Conservation (phyloP, 352 stramenopile species). For the Pythium plurisporium region DNA sequence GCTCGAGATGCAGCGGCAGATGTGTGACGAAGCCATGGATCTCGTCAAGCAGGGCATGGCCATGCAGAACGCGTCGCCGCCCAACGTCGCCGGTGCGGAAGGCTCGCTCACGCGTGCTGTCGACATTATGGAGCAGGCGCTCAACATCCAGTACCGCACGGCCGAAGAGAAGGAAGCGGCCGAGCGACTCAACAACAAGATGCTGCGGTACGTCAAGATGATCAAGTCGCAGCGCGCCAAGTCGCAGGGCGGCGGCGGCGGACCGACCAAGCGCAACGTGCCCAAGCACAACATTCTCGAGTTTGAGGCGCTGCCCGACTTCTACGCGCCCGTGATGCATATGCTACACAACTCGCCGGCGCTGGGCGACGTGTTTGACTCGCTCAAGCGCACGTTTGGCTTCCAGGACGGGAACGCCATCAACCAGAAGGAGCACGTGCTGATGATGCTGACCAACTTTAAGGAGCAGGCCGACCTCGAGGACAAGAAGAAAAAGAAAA, state of each 20-base stretch:
- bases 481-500: constrained; percentile 31
- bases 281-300: constrained; percentile 42
- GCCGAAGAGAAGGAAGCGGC: constrained; percentile 29
- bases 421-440: constrained; percentile 43
- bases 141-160: constrained; percentile 27
- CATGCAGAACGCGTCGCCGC: constrained; percentile 26
- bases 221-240: constrained; percentile 37
- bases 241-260: constrained; percentile 2
- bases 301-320: constrained; percentile 30
- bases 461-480: constrained; percentile 35
- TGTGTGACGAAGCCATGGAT: constrained; percentile 37
- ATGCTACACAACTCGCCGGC: constrained; percentile 27
- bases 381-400: constrained; percentile 88
- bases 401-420: constrained; percentile 80
- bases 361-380: constrained; percentile 57
- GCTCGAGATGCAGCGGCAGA: constrained; percentile 34
- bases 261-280: constrained; percentile 19
- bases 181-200: constrained; percentile 37
- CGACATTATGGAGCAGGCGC: constrained; percentile 38
- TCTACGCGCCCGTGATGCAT: constrained; percentile 31
- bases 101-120: constrained; percentile 23
- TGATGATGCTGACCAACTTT: constrained; percentile 39
- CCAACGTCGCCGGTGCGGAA: constrained; percentile 23
- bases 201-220: constrained; percentile 46
- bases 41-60: constrained; percentile 34